Base-by-base conservation (phyloP, 192 early-diverging fungal species). In the Mortierella alpina region DNA sequence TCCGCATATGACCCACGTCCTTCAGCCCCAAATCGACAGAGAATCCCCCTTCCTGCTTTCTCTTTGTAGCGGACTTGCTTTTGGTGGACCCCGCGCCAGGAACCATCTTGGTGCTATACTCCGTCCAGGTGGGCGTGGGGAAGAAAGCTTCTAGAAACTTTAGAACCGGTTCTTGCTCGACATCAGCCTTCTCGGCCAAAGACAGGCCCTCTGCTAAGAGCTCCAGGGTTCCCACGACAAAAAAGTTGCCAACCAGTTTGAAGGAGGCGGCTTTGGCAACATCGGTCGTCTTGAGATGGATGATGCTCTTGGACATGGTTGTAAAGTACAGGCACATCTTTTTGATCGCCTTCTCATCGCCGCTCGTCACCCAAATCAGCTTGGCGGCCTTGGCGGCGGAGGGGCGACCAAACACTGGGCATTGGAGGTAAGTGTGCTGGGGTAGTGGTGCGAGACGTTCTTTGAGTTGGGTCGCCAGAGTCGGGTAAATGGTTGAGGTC, bases 211-310 rank as follows among this genome's bases (percentile, higher is more conserved):
- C 91, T 0, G 90, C 88, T 9, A 94, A 52, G 5, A 89, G 62
- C 72, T 94, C 91, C 18, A 91, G 66, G 5, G 84, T 72, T 2
- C 86, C 72, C 0, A 75, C 75, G 23, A 94, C 76, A 62, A 94
- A 86, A 52, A 89, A 94, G 63, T 94, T 94, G 59, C 91, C 91
- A 46, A 88, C 60, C 10, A 94, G 78, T 63, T 94, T 94, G 71
- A 91, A 88, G 2, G 70, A 70, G 5, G 85, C 79, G 2, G 88
- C 90, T 0, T 67, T 47, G 11, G 60, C 56, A 1, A 82, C 81
- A 58, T 91, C 84, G 3, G 76, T 52, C 6, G 89, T 89, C 59
- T 71, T 57, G 41, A 88, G 63, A 22, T 89, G 75, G n/a, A 94
- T 84, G 0, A 76, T 64, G 20, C 4, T 22, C 51, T 54, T 70